Conservation (phyloP, 176 grass and related monocot genomes). For the Alopecurus myosuroides region DNA sequence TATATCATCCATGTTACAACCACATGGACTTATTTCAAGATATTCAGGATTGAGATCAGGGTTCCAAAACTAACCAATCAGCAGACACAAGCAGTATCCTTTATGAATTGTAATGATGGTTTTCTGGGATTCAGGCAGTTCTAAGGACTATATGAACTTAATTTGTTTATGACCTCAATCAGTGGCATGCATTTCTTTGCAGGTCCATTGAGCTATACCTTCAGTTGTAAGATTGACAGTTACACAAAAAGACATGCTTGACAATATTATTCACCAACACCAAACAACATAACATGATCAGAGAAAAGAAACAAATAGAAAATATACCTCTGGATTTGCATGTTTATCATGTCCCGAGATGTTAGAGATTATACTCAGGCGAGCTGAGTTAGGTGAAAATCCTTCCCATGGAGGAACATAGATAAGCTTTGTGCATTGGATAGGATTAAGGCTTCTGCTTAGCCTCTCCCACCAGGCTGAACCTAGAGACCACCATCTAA, state of each 20-base stretch:
- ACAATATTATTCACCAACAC: not conserved
- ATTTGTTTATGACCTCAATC: not conserved
- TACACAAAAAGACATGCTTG: not conserved
- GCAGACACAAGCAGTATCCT: not conserved
- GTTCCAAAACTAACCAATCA: not conserved
- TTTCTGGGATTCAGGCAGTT: not conserved
- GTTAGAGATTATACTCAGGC: slow-evolving; percentile 80
- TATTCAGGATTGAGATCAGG: not conserved
- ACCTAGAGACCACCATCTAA: slow-evolving; percentile 99
- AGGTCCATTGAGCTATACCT: not conserved
- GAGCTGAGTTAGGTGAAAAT: slow-evolving; percentile 88
- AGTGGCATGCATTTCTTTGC: not conserved
- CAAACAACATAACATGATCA: not conserved
- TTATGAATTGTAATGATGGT: not conserved
- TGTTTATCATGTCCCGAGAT: slow-evolving; percentile 60
- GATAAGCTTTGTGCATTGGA: slow-evolving; percentile 97
- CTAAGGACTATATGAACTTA: not conserved
- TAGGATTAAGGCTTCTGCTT: slow-evolving; percentile 77
- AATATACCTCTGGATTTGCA: slow-evolving; percentile 54
- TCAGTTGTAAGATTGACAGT: not conserved
- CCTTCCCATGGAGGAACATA: slow-evolving; percentile 97
- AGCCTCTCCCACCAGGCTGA: slow-evolving; percentile 97
- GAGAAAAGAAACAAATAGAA: slow-evolving; percentile 3
- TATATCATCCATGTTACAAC: not conserved
- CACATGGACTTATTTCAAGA: not conserved